phyloP scores from a whole-genome alignment of 2,329 filamentous ascomycete genomes.

The Chlorencoelia australis region DNA sequence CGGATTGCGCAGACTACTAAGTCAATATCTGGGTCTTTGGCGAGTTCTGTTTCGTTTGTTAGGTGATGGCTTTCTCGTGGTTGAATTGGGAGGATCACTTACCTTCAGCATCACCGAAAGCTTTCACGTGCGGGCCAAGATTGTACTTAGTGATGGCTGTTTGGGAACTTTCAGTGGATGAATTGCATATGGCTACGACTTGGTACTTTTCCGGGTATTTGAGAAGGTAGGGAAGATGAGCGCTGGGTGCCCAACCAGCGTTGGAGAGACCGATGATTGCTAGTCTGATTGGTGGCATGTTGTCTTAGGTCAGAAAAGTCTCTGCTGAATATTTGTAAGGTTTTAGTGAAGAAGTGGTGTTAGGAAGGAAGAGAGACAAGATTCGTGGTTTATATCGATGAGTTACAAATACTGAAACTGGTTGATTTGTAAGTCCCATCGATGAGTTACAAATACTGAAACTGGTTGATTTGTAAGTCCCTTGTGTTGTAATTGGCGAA shows the following conservation, averaged over 20 bases:
- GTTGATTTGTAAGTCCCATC: no score
- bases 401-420: no score
- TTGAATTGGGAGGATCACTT: background rate
- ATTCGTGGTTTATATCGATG: no score
- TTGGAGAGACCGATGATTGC: conserved; percentile 19
- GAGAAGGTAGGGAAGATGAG: conserved; percentile 29
- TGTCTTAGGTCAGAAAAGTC: background rate
- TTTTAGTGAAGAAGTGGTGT: no score
- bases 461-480: no score
- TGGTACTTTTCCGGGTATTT: conserved; percentile 28
- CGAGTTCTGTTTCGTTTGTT: conserved; percentile 26
- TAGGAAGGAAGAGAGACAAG: background rate
- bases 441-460: no score
- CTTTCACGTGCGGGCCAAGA: conserved; percentile 30
- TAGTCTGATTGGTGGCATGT: conserved; percentile 17
- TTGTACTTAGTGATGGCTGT: conserved; percentile 32
- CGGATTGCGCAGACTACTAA: conserved; percentile 45
- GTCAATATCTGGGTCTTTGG: conserved; percentile 39
- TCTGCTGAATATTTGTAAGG: no score
- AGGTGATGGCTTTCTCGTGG: background rate
- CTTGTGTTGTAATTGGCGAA: no score
- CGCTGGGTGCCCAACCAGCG: conserved; percentile 26
- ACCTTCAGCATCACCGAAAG: conserved; percentile 33
- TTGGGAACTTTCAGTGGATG: conserved; percentile 32
- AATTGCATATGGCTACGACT: conserved; percentile 41